phyloP scores from a whole-genome alignment of 192 early-diverging fungal genomes.

The Coemansia sp. region DNA sequence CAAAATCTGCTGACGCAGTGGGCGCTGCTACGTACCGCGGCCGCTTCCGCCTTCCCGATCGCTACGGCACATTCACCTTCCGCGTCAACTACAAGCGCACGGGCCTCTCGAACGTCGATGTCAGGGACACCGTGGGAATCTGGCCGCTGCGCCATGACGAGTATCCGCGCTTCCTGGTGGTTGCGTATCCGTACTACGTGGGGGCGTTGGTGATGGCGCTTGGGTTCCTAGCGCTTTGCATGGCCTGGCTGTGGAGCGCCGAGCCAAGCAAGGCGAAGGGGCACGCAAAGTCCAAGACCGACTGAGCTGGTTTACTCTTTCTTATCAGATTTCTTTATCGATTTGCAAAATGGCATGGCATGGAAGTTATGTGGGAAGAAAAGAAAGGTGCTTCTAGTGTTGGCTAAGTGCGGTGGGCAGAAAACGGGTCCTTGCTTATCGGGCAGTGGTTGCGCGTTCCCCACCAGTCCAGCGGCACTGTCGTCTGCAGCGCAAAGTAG shows the following conservation, averaged over 20 bases:
- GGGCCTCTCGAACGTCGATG: slow-evolving; percentile 75
- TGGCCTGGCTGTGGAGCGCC: slow-evolving; percentile 69
- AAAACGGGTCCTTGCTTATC: slow-evolving; percentile 21
- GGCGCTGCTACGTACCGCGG: slow-evolving; percentile 47
- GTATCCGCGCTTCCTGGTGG: slow-evolving; percentile 87
- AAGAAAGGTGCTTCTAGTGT: neutral
- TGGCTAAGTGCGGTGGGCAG: neutral
- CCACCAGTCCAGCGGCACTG: slow-evolving; percentile 36
- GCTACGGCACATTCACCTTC: slow-evolving; percentile 97
- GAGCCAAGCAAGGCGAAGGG: slow-evolving; percentile 28
- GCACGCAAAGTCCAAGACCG: slow-evolving; percentile 25
- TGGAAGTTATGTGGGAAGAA: no score
- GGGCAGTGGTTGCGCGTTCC: slow-evolving; percentile 33
- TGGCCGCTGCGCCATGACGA: slow-evolving; percentile 94
- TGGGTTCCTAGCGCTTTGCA: slow-evolving; percentile 83
- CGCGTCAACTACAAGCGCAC: slow-evolving; percentile 89
- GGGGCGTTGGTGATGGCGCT: slow-evolving; percentile 78
- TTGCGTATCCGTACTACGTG: slow-evolving; percentile 95
- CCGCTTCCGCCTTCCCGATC: slow-evolving; percentile 79
- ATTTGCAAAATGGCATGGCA: neutral
- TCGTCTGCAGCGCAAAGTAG: slow-evolving; percentile 38
- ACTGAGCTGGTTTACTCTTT: slow-evolving; percentile 3
- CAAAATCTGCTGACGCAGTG: neutral
- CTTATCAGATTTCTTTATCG: neutral
- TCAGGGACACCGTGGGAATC: slow-evolving; percentile 76